Evolutionary conservation across 306 rosid genomes (phyloP).

Genomic region (Delonix regia): DNA sequence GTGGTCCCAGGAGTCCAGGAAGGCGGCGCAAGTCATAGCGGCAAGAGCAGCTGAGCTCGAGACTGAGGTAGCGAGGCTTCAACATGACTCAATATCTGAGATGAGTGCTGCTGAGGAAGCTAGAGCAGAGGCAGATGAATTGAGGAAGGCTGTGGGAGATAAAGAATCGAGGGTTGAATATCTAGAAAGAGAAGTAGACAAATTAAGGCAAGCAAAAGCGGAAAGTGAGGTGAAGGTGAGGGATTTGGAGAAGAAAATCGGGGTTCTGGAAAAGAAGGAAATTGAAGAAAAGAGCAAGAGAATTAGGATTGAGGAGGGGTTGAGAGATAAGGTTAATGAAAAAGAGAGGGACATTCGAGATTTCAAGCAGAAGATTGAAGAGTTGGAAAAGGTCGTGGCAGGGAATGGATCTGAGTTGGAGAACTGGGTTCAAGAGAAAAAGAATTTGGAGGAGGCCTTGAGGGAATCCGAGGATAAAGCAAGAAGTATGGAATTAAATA

Average conservation of each 20-base stretch:
- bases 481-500: conserved; percentile 45
- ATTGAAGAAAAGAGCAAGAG: conserved; percentile 85
- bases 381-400: conserved; percentile 45
- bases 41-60: conserved; percentile 78
- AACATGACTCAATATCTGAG: conserved; percentile 62
- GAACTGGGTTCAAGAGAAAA: conserved; percentile 51
- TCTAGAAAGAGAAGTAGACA: conserved; percentile 63
- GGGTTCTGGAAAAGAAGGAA: conserved; percentile 76
- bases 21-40: conserved; percentile 52
- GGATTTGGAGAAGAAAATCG: conserved; percentile 88
- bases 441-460: conserved; percentile 48
- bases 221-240: conserved; percentile 63
- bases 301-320: conserved; percentile 78
- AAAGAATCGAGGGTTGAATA: conserved; percentile 53
- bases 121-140: conserved; percentile 43
- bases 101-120: conserved; percentile 54
- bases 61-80: conserved; percentile 77
- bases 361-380: conserved; percentile 50
- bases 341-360: conserved; percentile 61
- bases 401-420: conserved; percentile 45
- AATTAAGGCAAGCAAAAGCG: conserved; percentile 50
- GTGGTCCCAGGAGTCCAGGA: conserved; percentile 44
- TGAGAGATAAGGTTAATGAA: conserved; percentile 66
- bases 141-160: conserved; percentile 57
- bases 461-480: conserved; percentile 56